A percentile compares a stretch with the other conserved stretches of the same genome.
phyloP scores from a whole-genome alignment of 2,329 filamentous ascomycete genomes.

The Exophiala lecanii-corni region DNA sequence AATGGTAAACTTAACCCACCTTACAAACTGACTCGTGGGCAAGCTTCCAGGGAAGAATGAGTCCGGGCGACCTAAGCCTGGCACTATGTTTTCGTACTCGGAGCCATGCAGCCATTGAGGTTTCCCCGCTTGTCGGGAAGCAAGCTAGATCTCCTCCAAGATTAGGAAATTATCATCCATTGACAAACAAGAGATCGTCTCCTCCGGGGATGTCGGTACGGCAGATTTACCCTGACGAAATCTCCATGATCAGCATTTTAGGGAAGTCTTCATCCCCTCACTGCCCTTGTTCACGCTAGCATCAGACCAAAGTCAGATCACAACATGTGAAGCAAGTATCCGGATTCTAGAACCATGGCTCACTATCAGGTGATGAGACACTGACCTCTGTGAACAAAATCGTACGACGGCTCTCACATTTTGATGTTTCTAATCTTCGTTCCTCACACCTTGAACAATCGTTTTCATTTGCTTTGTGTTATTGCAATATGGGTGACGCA shows the following conservation, averaged over 20 bases:
- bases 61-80: background rate
- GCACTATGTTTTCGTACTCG: no score
- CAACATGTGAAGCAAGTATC: background rate
- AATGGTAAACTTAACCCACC: background rate
- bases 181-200: background rate
- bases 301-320: background rate
- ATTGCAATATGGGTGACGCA: constrained; percentile 7
- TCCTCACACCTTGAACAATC: background rate
- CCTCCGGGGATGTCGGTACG: background rate
- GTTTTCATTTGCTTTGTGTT: no score
- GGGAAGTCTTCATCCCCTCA: background rate
- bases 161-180: background rate
- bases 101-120: no score
- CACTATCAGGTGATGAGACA: background rate
- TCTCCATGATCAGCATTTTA: no score
- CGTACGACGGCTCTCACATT: background rate
- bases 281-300: no score
- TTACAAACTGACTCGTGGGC: background rate
- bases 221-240: no score
- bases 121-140: no score
- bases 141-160: no score
- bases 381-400: no score
- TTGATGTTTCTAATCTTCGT: background rate
- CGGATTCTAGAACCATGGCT: background rate
- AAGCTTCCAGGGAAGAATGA: background rate